Evolutionary conservation across 805 yeast species (phyloP).

Genomic region (Grigorovia humatica): DNA sequence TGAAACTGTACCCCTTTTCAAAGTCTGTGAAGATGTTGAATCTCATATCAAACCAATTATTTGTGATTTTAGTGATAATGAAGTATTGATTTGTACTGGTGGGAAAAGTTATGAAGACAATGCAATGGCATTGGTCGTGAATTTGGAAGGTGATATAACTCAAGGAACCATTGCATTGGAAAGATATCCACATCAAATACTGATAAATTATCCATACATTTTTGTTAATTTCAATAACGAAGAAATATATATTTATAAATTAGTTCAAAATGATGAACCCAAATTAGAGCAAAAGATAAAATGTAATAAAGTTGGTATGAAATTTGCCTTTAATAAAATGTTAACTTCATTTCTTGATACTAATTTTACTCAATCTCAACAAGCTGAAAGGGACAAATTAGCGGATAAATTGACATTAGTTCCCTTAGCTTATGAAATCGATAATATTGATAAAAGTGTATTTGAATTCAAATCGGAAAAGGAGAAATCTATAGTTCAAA

Average conservation of each 20-base stretch:
- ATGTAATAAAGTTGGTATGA: neutral
- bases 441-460: constrained; percentile 2
- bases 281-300: constrained; percentile 9
- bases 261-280: constrained; percentile 11
- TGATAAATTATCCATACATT: constrained; percentile 19
- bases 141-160: constrained; percentile 24
- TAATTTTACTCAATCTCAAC: constrained; percentile 1
- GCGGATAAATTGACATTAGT: constrained; percentile 15
- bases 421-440: constrained; percentile 9
- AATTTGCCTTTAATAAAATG: constrained; percentile 8
- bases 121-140: constrained; percentile 25
- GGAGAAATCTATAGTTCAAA: constrained; percentile 16
- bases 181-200: constrained; percentile 16
- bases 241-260: constrained; percentile 3
- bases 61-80: constrained; percentile 8
- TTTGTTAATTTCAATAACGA: constrained; percentile 12
- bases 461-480: constrained; percentile 16
- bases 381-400: constrained; percentile 3
- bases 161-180: constrained; percentile 24
- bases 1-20: constrained; percentile 17
- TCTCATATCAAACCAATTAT: constrained; percentile 15
- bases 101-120: constrained; percentile 18
- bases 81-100: constrained; percentile 23
- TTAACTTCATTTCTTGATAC: constrained; percentile 9
- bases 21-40: constrained; percentile 19